These are phyloP conservation scores for Mollisiaceae sp. DNA, from an alignment of 2,329 filamentous ascomycete species.

Conservation along the genomic window DNA sequence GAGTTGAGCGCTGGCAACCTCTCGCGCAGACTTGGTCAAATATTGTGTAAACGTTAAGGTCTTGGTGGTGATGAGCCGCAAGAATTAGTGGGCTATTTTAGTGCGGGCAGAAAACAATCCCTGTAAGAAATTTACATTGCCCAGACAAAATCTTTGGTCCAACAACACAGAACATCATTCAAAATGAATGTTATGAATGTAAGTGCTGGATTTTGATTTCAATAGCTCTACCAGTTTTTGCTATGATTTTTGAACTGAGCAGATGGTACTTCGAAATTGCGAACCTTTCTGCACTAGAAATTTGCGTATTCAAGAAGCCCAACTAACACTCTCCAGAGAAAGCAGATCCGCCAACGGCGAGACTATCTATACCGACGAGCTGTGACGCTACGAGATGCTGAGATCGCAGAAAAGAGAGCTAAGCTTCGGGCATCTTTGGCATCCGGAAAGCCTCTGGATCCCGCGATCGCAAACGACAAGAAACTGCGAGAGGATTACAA, in stretches of 20 bases:
- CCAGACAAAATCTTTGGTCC: conserved; percentile 11
- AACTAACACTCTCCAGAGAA: conserved; percentile 51
- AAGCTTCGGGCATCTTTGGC: conserved; percentile 87
- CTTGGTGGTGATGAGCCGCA: conserved; percentile 28
- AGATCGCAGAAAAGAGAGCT: conserved; percentile 89
- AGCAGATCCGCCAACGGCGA: conserved; percentile 78
- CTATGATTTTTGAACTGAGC: neutral
- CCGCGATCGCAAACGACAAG: conserved; percentile 85
- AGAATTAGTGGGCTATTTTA: conserved; percentile 25
- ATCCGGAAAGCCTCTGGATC: conserved; percentile 83
- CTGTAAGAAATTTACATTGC: conserved; percentile 30
- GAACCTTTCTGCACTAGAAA: neutral
- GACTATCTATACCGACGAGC: conserved; percentile 93
- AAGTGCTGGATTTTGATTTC: conserved; percentile 23
- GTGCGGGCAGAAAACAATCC: conserved; percentile 27
- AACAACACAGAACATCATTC: conserved; percentile 15
- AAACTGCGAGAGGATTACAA: conserved; percentile 84
- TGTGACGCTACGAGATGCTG: conserved; percentile 84
- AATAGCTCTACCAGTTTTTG: neutral
- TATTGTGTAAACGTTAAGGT: conserved; percentile 17
- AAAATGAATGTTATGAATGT: conserved; percentile 38
- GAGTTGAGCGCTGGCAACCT: conserved; percentile 23
- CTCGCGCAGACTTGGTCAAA: conserved; percentile 23
- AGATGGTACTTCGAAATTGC: neutral
- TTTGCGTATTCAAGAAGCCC: conserved; percentile 6